Base-by-base conservation (phyloP, 1,284 basidiomycete genomes). In the Ceratobasidium sp. region DNA sequence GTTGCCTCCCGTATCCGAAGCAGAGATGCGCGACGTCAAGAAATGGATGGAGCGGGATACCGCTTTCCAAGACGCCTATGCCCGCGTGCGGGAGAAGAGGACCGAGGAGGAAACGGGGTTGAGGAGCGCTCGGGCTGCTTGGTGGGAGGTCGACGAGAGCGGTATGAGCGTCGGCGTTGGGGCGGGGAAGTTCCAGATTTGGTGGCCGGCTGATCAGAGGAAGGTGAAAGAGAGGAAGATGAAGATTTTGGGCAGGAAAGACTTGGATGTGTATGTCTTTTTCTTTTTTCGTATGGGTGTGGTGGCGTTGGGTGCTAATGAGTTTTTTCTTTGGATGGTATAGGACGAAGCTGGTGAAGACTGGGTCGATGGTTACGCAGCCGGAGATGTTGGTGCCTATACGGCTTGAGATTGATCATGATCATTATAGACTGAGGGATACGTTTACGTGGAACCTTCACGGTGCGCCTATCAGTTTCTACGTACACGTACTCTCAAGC, bases 391-490 rank as follows among this genome's bases (percentile, higher is more conserved):
- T 99, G 48, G 93, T 99, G 6, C 97, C 97, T 1, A 94, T 99
- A 66, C 90, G 97, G 24, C 86, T 99, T 65, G 98, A 99, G 82
- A 91, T 99, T 79, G 98, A 99, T 79, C 91, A 97, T 72, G 88
- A 89, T 65, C 93, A 95, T 80, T 92, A 93, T 81, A 94, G 93
- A 83, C 90, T 99, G 86, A 90, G 96, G 48, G 97, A 99, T 82
- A 97, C 97, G 0, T 98, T 99, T 82, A 90, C 97, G 45, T 99
- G 97, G 97, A 98, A 99, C 81, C 84, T 97, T 67, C 92, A 93
- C 79, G 95, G 95, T 96, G 75, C 67, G 88, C 84, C 15, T 1
- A 9, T 1, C 19, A 17, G 50, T 36, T 60, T 47, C 56, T 75
- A 45, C 62, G 44, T 15, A 22, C 17, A 62, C 74, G n/a, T n/a